Base-by-base conservation (phyloP, 2,329 filamentous ascomycete genomes). In the Cladosporium oxysporum region DNA sequence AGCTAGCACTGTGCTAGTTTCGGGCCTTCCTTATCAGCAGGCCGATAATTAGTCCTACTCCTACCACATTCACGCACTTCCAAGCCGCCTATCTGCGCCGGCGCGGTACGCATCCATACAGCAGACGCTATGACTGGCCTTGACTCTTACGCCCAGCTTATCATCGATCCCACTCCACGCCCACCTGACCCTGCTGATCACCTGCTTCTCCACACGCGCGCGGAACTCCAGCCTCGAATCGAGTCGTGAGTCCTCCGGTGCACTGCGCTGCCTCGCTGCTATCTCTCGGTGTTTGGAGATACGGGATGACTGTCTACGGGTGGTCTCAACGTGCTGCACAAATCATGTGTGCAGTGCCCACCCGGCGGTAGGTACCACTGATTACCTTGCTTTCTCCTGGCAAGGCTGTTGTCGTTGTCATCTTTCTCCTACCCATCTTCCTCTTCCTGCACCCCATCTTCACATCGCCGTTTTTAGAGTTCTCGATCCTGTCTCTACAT, bases 111-210 rank as follows among this genome's bases (percentile, higher is more conserved):
- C 37, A 41, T 44, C 41, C 58, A 41, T 55, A 31, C 11, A 55
- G 18, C 28, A 31, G 52, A 18, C 58, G 58, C 37, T 49, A 31
- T 62, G 31, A 62, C 59, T 50, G 59, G 59, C 59, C 29, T 55
- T 55, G 52, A 29, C 18, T 55, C 28, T 33, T 23, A 31, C 52
- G 52, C 52, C 41, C 18, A 37, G 58, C 58, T 41, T 60, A 60
- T 60, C 58, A 41, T 28, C 28, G 21, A 41, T 60, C 52, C 52
- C 55, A 58, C 55, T 58, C n/a, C 29, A 28, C 57, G 57, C n/a
- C 58, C 60, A 35, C 60, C 60, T 62, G 60, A 62, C 60, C 31
- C n/a, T 33, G 60, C 47, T 62, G 60, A 62, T 62, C 60, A 41
- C 21, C 31, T 62, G 60, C 44, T 53, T 41, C 49, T 33, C n/a